Percentiles rank a stretch among this genome's conserved stretches.
Conservation (phyloP, 129 eudicot species). For the carrot (Daucus carota) region DH1_v3.0 NC_030381.2:27842001-27842500, state of each 20-base stretch:
- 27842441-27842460: conserved; percentile 78
- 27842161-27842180: conserved; percentile 4
- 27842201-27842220: conserved; percentile 74
- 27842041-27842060: conserved; percentile 75
- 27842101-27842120: conserved; percentile 1
- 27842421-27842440: conserved; percentile 91
- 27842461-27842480: conserved; percentile 29
- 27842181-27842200: conserved; percentile 77
- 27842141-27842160: background rate
- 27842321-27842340: conserved; percentile 72
- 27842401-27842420: conserved; percentile 45
- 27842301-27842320: conserved; percentile 84
- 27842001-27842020: conserved; percentile 80
- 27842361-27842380: conserved; percentile 20
- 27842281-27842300: conserved; percentile 59
- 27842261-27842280: conserved; percentile 92
- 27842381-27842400: conserved; percentile 21
- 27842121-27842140: background rate
- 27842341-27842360: conserved; percentile 31
- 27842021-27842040: conserved; percentile 57
- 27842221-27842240: conserved; percentile 66
- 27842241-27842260: conserved; percentile 96
- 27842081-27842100: conserved; percentile 77
- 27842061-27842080: conserved; percentile 75
- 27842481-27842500: background rate